phyloP scores from a whole-genome alignment of 208 protist genomes.

The Crithidia brevicula region DNA sequence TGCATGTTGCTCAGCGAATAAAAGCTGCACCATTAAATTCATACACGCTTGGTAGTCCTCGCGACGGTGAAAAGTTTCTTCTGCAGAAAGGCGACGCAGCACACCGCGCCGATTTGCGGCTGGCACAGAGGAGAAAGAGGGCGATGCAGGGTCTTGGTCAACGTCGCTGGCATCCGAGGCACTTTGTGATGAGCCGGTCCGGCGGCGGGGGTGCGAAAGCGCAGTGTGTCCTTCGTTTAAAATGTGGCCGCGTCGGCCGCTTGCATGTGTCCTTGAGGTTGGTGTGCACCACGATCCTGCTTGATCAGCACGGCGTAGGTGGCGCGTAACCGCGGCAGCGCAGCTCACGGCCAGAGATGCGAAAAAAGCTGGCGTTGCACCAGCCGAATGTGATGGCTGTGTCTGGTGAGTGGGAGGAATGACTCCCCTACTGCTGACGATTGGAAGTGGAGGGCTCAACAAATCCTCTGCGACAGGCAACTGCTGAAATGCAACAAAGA shows the following conservation, averaged over 20 bases:
- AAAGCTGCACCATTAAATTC: slow-evolving; percentile 23
- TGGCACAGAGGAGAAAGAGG: too few species aligned
- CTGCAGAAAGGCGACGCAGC: neutral
- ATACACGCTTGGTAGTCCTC: slow-evolving; percentile 17
- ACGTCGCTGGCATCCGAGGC: too few species aligned
- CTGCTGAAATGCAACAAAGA: neutral
- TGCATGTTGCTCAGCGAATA: slow-evolving; percentile 22
- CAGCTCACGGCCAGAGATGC: slow-evolving; percentile 6
- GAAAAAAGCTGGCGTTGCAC: neutral
- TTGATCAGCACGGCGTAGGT: slow-evolving; percentile 8
- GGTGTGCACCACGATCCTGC: neutral
- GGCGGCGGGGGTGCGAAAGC: too few species aligned
- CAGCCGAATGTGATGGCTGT: neutral
- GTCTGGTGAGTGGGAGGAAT: neutral
- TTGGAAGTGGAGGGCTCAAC: neutral
- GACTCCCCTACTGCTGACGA: neutral
- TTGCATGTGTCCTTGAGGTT: too few species aligned
- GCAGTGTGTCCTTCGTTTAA: too few species aligned
- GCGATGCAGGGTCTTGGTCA: too few species aligned
- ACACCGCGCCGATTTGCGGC: neutral
- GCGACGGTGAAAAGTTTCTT: neutral
- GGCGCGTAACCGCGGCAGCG: slow-evolving; percentile 12
- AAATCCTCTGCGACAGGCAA: neutral
- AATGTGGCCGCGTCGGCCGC: too few species aligned
- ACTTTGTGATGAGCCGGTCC: too few species aligned